Conservation (phyloP, 805 yeast species). For the Candida verbasci region DNA sequence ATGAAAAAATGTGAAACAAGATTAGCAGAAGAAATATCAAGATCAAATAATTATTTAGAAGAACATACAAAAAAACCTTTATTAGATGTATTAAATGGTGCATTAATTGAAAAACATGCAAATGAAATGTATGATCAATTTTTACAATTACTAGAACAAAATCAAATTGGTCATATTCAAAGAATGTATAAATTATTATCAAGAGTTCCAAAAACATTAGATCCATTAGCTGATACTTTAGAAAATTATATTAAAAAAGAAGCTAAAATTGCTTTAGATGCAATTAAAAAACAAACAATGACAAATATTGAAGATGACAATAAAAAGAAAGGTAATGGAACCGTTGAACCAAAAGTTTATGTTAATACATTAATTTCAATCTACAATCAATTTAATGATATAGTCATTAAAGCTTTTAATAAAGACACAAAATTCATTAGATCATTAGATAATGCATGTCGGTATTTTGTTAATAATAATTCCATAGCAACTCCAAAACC, state of each 20-base stretch:
- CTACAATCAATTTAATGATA: constrained; percentile 59
- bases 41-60: constrained; percentile 77
- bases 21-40: constrained; percentile 74
- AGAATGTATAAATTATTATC: constrained; percentile 73
- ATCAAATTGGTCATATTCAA: constrained; percentile 65
- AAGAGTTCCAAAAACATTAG: constrained; percentile 75
- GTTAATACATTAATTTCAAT: constrained; percentile 72
- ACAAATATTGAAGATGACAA: constrained; percentile 9
- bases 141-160: constrained; percentile 66
- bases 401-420: constrained; percentile 65
- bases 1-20: constrained; percentile 81
- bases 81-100: constrained; percentile 69
- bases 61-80: constrained; percentile 78
- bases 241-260: constrained; percentile 62
- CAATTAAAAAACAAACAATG: constrained; percentile 37
- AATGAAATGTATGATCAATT: constrained; percentile 74
- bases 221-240: constrained; percentile 69
- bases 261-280: constrained; percentile 50
- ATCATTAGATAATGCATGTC: constrained; percentile 87
- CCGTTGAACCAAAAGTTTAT: constrained; percentile 69
- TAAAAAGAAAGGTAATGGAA: constrained; percentile 15
- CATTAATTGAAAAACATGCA: constrained; percentile 76
- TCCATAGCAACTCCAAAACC: constrained; percentile 68
- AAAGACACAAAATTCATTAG: constrained; percentile 75
- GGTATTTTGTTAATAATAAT: constrained; percentile 76